A percentile compares a stretch with the other conserved stretches of the same genome.
phyloP scores from a whole-genome alignment of 1,284 basidiomycete genomes.

The Tilletia indica region DNA sequence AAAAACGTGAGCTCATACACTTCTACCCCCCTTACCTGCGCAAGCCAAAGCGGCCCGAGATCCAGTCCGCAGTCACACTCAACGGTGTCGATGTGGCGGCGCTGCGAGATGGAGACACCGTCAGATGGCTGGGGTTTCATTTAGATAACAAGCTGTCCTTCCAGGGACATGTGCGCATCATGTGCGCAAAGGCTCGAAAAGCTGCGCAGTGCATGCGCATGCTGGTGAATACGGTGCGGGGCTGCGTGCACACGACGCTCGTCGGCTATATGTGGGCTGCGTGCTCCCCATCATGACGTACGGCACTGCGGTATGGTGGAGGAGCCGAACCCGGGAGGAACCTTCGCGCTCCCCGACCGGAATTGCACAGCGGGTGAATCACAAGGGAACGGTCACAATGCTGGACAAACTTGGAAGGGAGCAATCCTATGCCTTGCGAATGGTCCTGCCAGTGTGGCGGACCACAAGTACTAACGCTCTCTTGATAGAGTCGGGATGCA shows the following conservation, averaged over 20 bases:
- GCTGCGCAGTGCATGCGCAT: slow-evolving; percentile 50
- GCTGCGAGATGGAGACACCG: not conserved
- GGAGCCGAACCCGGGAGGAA: slow-evolving; percentile 24
- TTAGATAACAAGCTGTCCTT: slow-evolving; percentile 50
- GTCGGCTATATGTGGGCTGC: slow-evolving; percentile 52
- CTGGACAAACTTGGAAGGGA: too few relatives aligned
- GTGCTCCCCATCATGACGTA: slow-evolving; percentile 55
- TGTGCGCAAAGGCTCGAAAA: slow-evolving; percentile 36
- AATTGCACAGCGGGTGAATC: too few relatives aligned
- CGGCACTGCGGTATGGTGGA: slow-evolving; percentile 56
- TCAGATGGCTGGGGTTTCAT: slow-evolving; percentile 55
- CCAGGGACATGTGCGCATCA: slow-evolving; percentile 42
- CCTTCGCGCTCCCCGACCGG: too few relatives aligned
- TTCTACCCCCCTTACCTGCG: not conserved
- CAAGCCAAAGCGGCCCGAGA: not conserved
- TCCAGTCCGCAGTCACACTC: not conserved
- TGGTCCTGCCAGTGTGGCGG: too few relatives aligned
- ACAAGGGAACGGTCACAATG: too few relatives aligned
- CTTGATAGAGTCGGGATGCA: too few relatives aligned
- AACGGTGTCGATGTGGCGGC: not conserved
- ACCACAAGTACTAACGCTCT: too few relatives aligned
- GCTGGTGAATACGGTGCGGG: slow-evolving; percentile 58
- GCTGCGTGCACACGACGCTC: slow-evolving; percentile 44
- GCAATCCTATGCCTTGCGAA: too few relatives aligned
- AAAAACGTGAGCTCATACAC: not conserved